Percentiles rank a stretch among this genome's conserved stretches.
phyloP scores from a whole-genome alignment of 257 asterid genomes.

The Plantago ovata region DNA sequence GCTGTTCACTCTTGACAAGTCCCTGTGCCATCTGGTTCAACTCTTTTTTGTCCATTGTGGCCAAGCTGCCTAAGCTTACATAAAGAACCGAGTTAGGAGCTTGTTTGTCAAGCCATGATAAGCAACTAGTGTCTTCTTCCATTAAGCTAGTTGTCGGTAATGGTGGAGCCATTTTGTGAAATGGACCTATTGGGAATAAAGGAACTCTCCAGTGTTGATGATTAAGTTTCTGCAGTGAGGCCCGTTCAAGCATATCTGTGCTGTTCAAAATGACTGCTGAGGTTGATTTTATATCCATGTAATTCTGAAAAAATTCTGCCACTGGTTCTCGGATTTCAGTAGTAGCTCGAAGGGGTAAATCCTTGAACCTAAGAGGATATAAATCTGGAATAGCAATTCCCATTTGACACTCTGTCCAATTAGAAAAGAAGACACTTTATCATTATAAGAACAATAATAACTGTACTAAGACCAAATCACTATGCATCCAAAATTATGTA shows the following conservation, averaged over 20 bases:
- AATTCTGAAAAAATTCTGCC: constrained; percentile 14
- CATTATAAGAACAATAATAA: too few relatives aligned
- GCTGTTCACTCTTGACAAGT: constrained; percentile 30
- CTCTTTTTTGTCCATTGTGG: constrained; percentile 16
- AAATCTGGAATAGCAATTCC: constrained; percentile 26
- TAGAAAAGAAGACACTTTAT: too few relatives aligned
- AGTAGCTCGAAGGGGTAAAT: constrained; percentile 24
- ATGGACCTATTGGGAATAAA: constrained; percentile 48
- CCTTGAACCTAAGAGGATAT: constrained; percentile 34
- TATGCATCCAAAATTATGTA: too few relatives aligned
- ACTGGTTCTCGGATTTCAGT: constrained; percentile 10
- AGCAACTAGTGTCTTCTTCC: constrained; percentile 25
- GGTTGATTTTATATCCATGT: constrained; percentile 27
- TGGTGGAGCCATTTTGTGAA: constrained; percentile 37
- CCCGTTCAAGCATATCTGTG: constrained; percentile 22
- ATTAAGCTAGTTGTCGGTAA: constrained; percentile 25
- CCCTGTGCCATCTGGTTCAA: constrained; percentile 36
- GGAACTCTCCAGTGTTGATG: constrained; percentile 32
- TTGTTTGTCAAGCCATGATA: constrained; percentile 39
- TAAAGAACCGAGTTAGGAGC: constrained; percentile 35
- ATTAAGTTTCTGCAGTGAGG: constrained; percentile 17
- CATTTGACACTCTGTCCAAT: constrained; percentile 28
- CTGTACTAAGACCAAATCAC: too few relatives aligned
- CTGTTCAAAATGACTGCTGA: constrained; percentile 46
- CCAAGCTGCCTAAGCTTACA: constrained; percentile 40